Conservation (phyloP, 208 protist species). For the Leishmania amazonensis region DNA sequence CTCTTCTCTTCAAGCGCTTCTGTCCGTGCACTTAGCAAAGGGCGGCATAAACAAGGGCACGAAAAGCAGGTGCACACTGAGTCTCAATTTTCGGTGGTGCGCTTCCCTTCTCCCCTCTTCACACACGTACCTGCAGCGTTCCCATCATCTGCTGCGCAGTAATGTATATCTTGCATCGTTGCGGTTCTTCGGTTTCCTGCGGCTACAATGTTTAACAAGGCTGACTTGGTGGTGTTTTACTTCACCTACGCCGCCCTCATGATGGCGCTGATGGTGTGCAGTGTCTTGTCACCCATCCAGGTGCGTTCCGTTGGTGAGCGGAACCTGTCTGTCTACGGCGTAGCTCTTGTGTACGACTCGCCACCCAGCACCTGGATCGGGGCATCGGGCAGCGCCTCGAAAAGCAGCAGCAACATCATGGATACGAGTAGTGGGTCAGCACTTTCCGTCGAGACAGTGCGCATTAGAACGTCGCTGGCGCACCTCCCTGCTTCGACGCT, state of each 20-base stretch:
- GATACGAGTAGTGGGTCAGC: background rate
- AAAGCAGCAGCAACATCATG: background rate
- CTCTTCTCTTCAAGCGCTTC: background rate
- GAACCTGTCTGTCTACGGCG: conserved; percentile 36
- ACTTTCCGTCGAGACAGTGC: background rate
- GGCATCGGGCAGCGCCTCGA: background rate
- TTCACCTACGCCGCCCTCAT: conserved; percentile 40
- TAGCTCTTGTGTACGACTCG: conserved; percentile 38
- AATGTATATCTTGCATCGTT: background rate
- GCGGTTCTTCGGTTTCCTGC: background rate
- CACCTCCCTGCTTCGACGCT: conserved; percentile 3
- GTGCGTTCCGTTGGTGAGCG: conserved; percentile 22
- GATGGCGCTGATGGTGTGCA: conserved; percentile 48
- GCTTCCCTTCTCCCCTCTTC: background rate
- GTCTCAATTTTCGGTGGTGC: background rate
- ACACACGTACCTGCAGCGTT: background rate
- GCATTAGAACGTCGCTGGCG: background rate
- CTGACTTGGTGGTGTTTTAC: conserved; percentile 34
- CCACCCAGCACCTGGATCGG: conserved; percentile 1
- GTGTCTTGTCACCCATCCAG: conserved; percentile 46
- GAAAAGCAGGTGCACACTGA: background rate
- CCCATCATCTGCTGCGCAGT: background rate
- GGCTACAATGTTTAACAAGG: conserved; percentile 37
- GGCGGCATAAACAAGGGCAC: background rate
- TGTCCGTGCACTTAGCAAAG: background rate